A percentile compares a stretch with the other conserved stretches of the same genome.
phyloP scores from a whole-genome alignment of 176 grass and related monocot genomes.

The Avena eriantha region DNA sequence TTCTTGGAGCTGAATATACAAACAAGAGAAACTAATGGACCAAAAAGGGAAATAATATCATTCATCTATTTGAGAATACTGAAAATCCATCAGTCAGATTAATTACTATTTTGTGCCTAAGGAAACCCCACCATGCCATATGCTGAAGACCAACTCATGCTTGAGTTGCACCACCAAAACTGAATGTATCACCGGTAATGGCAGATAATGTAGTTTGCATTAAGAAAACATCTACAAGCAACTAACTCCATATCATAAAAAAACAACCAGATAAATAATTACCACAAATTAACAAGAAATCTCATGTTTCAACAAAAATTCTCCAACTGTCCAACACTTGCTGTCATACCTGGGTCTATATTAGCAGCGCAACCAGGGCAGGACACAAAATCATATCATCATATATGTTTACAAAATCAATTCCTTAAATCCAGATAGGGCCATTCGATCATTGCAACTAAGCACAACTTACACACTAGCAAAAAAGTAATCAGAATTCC shows the following conservation, averaged over 20 bases:
- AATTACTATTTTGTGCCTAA: neutral
- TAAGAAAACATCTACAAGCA: neutral
- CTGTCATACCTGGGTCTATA: neutral
- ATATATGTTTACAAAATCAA: neutral
- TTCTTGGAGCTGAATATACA: neutral
- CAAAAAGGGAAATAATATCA: slow-evolving; percentile 11
- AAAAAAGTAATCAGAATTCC: slow-evolving; percentile 42
- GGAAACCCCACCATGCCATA: neutral
- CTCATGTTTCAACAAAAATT: slow-evolving; percentile 22
- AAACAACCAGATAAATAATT: neutral
- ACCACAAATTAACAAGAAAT: slow-evolving; percentile 18
- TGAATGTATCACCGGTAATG: neutral
- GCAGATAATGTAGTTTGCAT: slow-evolving; percentile 7
- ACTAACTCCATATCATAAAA: slow-evolving; percentile 36
- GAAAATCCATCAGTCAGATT: neutral
- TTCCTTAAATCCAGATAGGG: neutral
- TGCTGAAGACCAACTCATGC: neutral
- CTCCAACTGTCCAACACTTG: slow-evolving; percentile 2
- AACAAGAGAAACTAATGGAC: neutral
- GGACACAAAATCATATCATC: slow-evolving; percentile 12
- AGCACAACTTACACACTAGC: slow-evolving; percentile 11
- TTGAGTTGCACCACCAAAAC: neutral
- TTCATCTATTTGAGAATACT: neutral
- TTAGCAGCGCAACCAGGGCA: neutral
- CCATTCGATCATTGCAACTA: slow-evolving; percentile 30